phyloP scores from a whole-genome alignment of 1,139 yeast species.

The Diutina pseudorugosa region DNA sequence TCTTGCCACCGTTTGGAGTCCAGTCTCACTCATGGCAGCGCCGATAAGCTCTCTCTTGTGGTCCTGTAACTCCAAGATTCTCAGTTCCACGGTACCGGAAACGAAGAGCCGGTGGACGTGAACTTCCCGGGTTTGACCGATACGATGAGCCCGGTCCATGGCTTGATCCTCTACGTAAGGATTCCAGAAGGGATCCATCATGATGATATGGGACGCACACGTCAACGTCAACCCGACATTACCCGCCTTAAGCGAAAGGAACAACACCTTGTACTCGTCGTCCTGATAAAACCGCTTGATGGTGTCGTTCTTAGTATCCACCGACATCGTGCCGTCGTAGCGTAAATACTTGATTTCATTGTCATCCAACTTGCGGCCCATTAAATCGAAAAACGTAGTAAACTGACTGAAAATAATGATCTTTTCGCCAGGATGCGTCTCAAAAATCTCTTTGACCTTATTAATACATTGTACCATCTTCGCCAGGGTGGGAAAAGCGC shows the following conservation, averaged over 20 bases:
- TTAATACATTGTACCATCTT: conserved; percentile 41
- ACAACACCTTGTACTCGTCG: conserved; percentile 37
- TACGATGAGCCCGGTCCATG: conserved; percentile 87
- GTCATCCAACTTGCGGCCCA: conserved; percentile 43
- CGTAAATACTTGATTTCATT: conserved; percentile 40
- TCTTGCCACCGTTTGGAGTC: conserved; percentile 39
- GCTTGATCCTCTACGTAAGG: conserved; percentile 96
- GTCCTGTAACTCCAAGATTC: conserved; percentile 68
- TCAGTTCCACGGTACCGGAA: conserved; percentile 65
- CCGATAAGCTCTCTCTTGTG: conserved; percentile 66
- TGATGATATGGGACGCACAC: conserved; percentile 82
- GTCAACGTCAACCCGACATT: conserved; percentile 87
- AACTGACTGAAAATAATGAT: conserved; percentile 78
- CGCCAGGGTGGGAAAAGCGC: conserved; percentile 35
- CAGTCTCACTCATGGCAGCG: conserved; percentile 66
- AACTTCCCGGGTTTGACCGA: conserved; percentile 75
- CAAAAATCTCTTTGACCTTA: conserved; percentile 29
- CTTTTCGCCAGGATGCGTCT: conserved; percentile 41
- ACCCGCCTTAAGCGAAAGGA: conserved; percentile 81
- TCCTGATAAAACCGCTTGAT: conserved; percentile 55
- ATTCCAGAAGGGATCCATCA: conserved; percentile 94
- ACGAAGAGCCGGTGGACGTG: conserved; percentile 60
- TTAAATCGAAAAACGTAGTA: conserved; percentile 61
- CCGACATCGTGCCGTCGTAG: conserved; percentile 75
- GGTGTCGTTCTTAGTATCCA: conserved; percentile 48